Evolutionary conservation across 345 rosid species (phyloP).

Genomic region (Limnanthes douglasii): DNA sequence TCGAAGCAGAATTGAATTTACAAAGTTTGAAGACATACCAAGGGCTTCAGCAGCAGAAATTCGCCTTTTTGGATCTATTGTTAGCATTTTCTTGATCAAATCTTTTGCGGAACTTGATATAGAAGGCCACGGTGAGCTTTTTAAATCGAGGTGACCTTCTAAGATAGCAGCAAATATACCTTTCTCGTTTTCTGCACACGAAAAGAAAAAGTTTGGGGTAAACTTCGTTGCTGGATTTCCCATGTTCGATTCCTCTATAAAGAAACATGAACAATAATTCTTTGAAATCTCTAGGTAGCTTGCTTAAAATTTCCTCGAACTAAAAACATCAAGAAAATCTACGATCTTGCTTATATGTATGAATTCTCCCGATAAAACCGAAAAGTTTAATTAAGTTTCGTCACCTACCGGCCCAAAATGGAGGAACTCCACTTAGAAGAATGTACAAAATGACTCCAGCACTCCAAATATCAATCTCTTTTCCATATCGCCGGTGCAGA

Average conservation of each 20-base stretch:
- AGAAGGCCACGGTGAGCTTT: conserved; percentile 58
- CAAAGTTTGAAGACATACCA: too few species aligned
- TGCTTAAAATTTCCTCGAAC: too few species aligned
- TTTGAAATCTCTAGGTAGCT: too few species aligned
- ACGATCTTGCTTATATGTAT: too few species aligned
- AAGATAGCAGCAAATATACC: conserved; percentile 40
- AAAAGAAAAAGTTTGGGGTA: too few species aligned
- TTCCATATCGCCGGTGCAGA: conserved; percentile 49
- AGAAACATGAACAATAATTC: too few species aligned
- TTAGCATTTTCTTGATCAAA: conserved; percentile 51
- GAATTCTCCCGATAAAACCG: not conserved
- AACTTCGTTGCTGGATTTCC: not conserved
- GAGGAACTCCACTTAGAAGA: conserved; percentile 87
- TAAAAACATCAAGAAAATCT: too few species aligned
- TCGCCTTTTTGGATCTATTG: conserved; percentile 53
- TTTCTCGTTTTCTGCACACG: conserved; percentile 46
- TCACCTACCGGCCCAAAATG: conserved; percentile 81
- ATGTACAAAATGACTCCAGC: conserved; percentile 87
- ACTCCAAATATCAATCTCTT: conserved; percentile 92
- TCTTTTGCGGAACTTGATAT: conserved; percentile 73
- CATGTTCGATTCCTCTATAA: too few species aligned
- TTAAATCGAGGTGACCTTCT: conserved; percentile 47
- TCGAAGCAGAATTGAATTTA: too few species aligned
- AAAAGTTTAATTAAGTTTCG: not conserved
- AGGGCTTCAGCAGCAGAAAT: conserved; percentile 66